Percentiles rank a stretch among this genome's conserved stretches.
Conservation (phyloP, 345 rosid species). For the Pseudoturritis turrita region DNA sequence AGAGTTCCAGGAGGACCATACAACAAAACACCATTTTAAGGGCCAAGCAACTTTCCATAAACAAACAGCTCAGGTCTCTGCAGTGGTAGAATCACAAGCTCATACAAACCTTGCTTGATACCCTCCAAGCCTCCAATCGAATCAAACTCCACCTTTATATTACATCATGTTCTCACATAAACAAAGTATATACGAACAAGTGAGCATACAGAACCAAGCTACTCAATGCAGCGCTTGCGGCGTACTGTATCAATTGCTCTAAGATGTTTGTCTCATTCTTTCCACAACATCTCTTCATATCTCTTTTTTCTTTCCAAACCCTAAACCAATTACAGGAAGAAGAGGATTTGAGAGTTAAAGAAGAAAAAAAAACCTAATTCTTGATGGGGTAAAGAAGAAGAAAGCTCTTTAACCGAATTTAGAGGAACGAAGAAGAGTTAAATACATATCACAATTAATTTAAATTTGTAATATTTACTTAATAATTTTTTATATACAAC, state of each 20-base stretch:
- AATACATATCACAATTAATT: too few relatives aligned
- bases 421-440: too few relatives aligned
- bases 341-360: neutral
- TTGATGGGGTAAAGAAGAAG: slow-evolving; percentile 12
- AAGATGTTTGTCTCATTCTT: slow-evolving; percentile 43
- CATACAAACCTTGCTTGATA: slow-evolving; percentile 72
- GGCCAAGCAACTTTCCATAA: slow-evolving; percentile 84
- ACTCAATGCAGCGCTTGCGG: slow-evolving; percentile 95
- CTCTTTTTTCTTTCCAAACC: too few relatives aligned
- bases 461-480: too few relatives aligned
- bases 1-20: slow-evolving; percentile 98
- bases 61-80: slow-evolving; percentile 82
- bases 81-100: slow-evolving; percentile 86
- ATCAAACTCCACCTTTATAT: slow-evolving; percentile 87
- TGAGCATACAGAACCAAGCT: slow-evolving; percentile 52
- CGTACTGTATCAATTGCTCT: slow-evolving; percentile 73
- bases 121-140: slow-evolving; percentile 88
- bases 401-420: neutral
- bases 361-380: neutral
- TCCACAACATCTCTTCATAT: slow-evolving; percentile 54
- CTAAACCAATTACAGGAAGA: too few relatives aligned
- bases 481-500: too few relatives aligned
- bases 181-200: neutral
- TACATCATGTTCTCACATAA: slow-evolving; percentile 55
- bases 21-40: slow-evolving; percentile 86